phyloP scores from a whole-genome alignment of 257 asterid genomes.

The Parsonsia alboflavescens region DNA sequence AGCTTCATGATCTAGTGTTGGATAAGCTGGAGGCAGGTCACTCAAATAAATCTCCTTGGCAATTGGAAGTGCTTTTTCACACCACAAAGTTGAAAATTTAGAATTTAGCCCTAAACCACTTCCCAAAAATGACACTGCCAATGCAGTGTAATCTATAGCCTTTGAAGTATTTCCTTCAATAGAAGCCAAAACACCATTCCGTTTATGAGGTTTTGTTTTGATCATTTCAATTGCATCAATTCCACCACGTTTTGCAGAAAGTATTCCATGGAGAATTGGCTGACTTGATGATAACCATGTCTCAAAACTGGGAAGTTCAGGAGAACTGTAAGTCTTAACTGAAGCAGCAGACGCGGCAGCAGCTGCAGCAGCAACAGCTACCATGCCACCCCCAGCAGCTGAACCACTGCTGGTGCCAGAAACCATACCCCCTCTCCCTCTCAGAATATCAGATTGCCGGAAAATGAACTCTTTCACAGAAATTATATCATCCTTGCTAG shows the following conservation, averaged over 20 bases:
- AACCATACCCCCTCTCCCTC: constrained; percentile 71
- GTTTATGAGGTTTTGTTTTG: constrained; percentile 25
- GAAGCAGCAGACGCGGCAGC: constrained; percentile 87
- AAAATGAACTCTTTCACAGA: constrained; percentile 78
- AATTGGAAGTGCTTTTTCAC: constrained; percentile 76
- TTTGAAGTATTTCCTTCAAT: constrained; percentile 35
- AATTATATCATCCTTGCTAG: constrained; percentile 62
- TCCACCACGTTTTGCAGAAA: constrained; percentile 42
- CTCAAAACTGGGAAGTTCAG: constrained; percentile 80
- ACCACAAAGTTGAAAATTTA: constrained; percentile 77
- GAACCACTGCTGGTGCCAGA: constrained; percentile 49
- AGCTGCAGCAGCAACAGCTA: constrained; percentile 89
- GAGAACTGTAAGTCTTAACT: constrained; percentile 44
- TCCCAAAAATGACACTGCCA: constrained; percentile 51
- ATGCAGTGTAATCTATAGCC: constrained; percentile 41
- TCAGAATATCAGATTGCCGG: constrained; percentile 67
- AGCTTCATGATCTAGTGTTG: constrained; percentile 73
- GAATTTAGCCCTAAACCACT: constrained; percentile 49
- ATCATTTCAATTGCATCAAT: constrained; percentile 27
- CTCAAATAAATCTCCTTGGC: constrained; percentile 77
- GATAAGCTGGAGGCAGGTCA: constrained; percentile 71
- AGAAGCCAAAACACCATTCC: constrained; percentile 27
- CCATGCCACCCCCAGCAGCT: constrained; percentile 77
- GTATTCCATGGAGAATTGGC: constrained; percentile 59
- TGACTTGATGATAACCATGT: constrained; percentile 72